These are phyloP conservation scores for Arthrobotrys iridis DNA, from an alignment of 2,329 filamentous ascomycete genomes.

Conservation along the genomic window DNA sequence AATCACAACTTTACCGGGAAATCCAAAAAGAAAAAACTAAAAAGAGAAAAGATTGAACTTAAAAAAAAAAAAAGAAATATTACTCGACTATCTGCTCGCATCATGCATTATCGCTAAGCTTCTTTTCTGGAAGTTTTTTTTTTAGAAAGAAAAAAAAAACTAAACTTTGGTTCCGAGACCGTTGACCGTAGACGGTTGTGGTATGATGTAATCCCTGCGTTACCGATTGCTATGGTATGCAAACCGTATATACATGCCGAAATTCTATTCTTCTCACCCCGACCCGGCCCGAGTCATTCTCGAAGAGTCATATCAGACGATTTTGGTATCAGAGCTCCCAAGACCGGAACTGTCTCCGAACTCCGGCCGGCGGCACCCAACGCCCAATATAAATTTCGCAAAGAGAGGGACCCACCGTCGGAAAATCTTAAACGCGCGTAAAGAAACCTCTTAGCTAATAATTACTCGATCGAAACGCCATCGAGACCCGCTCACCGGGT, in stretches of 20 bases:
- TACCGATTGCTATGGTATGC: background rate
- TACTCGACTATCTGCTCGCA: background rate
- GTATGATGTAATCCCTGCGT: slow-evolving; percentile 22
- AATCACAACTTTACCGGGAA: slow-evolving; percentile 1
- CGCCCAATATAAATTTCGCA: background rate
- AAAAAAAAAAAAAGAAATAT: background rate
- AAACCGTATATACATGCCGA: background rate
- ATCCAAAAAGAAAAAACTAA: slow-evolving; percentile 6
- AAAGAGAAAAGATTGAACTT: background rate
- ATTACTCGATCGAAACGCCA: slow-evolving; percentile 53
- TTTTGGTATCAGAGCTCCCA: slow-evolving; percentile 13
- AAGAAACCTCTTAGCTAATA: slow-evolving; percentile 44
- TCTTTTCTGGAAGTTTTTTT: background rate
- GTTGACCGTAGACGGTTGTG: slow-evolving; percentile 2
- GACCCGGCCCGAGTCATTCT: background rate
- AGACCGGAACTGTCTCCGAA: slow-evolving; percentile 47
- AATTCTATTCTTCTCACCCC: slow-evolving; percentile 12
- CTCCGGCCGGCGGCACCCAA: slow-evolving; percentile 36
- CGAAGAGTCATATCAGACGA: slow-evolving; percentile 13
- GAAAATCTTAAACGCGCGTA: slow-evolving; percentile 40
- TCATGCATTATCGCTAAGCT: slow-evolving; percentile 1
- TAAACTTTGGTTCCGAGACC: slow-evolving; percentile 12
- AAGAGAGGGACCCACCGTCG: background rate
- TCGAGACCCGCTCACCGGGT: background rate
- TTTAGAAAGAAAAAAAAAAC: too few species aligned